Evolutionary conservation across 805 yeast species (phyloP), one percentile per base, ranked within the genome.

Genomic region (Saturnispora diversa): DNA sequence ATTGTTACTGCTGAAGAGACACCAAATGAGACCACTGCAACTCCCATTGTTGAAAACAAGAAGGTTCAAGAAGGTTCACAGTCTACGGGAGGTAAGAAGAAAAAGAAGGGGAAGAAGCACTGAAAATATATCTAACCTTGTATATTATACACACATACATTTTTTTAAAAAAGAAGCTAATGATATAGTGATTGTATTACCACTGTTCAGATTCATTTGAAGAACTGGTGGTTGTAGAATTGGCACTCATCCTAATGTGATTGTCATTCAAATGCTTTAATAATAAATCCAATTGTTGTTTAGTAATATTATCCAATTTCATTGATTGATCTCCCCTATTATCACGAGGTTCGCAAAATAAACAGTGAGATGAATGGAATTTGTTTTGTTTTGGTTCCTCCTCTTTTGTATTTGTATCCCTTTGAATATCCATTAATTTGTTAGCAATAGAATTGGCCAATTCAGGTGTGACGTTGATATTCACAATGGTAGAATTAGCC

Each of bases 61-160:
- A 27, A 26, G 37, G n/a, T 11, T 6, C 24, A 19, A 21, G 10
- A 10, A 33, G 37, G 10, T 10, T 29, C 10, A n/a, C 22, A 15
- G 33, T 29, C 17, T 32, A 11, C 35, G 24, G 49, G 40, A 22
- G 38, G 17, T 42, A 49, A 46, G 33, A 40, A 38, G 23, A 51
- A 50, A 45, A 51, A 51, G 49, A 51, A 51, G 33, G 54, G 55
- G n/a, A 48, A 50, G 36, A 51, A 49, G 42, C 34, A 39, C n/a
- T 31, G 22, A 39, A 27, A 27, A 24, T 12, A 31, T 36, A n/a
- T n/a, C n/a, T 23, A 21, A 21, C n/a, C 28, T 26, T 39, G 42
- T 39, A 39, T 39, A 39, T 16, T 39, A 39, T 32, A 39, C 42
- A 31, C 23, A 24, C 19, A 30, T n/a, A 35, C 13, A 17, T 20